Percentiles rank a stretch among this genome's conserved stretches.
Conservation (phyloP, 345 rosid species). For the Mangifera indica region DNA sequence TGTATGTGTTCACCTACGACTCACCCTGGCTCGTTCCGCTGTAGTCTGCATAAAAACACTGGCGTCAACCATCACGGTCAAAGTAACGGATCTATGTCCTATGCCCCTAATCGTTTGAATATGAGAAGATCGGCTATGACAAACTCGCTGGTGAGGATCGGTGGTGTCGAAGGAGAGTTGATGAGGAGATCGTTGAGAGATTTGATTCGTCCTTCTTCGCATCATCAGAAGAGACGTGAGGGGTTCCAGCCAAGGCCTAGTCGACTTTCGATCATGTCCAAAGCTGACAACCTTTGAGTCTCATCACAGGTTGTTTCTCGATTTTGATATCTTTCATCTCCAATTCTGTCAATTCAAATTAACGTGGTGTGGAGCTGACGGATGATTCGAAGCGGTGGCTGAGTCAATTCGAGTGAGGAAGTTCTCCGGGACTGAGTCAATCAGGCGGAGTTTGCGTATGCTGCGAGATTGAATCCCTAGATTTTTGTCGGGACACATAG, state of each 20-base stretch:
- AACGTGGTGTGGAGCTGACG: background rate
- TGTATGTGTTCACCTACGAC: slow-evolving; percentile 94
- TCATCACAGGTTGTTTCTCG: slow-evolving; percentile 34
- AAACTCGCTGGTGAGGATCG: slow-evolving; percentile 82
- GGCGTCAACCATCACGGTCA: slow-evolving; percentile 30
- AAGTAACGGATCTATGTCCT: slow-evolving; percentile 28
- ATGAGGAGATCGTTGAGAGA: slow-evolving; percentile 81
- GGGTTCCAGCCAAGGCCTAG: slow-evolving; percentile 70
- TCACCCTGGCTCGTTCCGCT: slow-evolving; percentile 85
- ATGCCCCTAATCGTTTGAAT: slow-evolving; percentile 55
- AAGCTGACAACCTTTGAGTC: slow-evolving; percentile 36
- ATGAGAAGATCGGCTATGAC: slow-evolving; percentile 90
- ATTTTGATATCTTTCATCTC: slow-evolving; percentile 15
- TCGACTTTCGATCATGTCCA: slow-evolving; percentile 70
- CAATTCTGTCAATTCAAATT: background rate
- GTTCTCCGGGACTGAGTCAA: slow-evolving; percentile 17
- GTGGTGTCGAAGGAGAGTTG: slow-evolving; percentile 96
- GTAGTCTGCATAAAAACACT: slow-evolving; percentile 63
- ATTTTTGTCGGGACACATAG: slow-evolving; percentile 33
- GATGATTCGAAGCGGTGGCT: background rate
- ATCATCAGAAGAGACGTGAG: slow-evolving; percentile 64
- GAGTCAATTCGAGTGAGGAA: background rate
- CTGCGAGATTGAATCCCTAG: slow-evolving; percentile 17
- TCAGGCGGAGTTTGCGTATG: slow-evolving; percentile 27
- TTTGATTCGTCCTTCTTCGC: slow-evolving; percentile 83